These are phyloP conservation scores for Penicillium paneum DNA, from an alignment of 2,329 filamentous ascomycete species.

Conservation along the genomic window DNA sequence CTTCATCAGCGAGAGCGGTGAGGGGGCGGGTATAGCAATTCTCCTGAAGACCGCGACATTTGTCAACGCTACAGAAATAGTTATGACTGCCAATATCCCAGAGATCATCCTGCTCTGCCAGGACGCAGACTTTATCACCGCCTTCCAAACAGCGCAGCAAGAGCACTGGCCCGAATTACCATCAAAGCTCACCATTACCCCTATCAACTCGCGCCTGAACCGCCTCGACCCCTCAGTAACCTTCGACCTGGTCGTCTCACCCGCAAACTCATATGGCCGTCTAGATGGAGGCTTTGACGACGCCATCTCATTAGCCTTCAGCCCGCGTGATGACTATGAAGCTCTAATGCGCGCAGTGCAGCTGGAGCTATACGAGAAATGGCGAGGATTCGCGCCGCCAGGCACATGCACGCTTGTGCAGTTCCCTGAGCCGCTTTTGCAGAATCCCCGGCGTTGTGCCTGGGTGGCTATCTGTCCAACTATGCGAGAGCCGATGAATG, in stretches of 20 bases:
- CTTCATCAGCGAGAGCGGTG: too few species aligned
- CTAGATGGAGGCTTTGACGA: constrained; percentile 57
- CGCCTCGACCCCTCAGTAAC: constrained; percentile 34
- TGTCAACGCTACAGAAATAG: neutral
- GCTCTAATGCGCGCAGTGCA: constrained; percentile 50
- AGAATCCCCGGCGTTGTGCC: constrained; percentile 43
- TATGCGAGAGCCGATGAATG: constrained; percentile 49
- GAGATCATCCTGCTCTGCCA: constrained; percentile 46
- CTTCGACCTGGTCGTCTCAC: constrained; percentile 53
- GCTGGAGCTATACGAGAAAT: constrained; percentile 45
- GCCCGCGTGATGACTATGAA: constrained; percentile 42
- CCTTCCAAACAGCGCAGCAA: constrained; percentile 39
- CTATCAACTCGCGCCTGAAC: constrained; percentile 39
- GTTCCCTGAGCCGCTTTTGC: constrained; percentile 42
- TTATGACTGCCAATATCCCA: constrained; percentile 37
- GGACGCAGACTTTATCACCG: constrained; percentile 35
- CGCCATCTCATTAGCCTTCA: constrained; percentile 51
- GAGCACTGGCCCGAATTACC: constrained; percentile 20
- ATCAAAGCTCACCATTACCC: constrained; percentile 34
- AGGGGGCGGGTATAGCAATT: too few species aligned
- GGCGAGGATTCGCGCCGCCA: constrained; percentile 51
- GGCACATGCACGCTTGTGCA: constrained; percentile 51
- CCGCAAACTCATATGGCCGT: constrained; percentile 54
- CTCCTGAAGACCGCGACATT: too few species aligned
- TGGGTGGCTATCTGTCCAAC: constrained; percentile 54